Evolutionary conservation across 73 alveolate genomes (phyloP).

Genomic region (Paramecium octaurelia): DNA sequence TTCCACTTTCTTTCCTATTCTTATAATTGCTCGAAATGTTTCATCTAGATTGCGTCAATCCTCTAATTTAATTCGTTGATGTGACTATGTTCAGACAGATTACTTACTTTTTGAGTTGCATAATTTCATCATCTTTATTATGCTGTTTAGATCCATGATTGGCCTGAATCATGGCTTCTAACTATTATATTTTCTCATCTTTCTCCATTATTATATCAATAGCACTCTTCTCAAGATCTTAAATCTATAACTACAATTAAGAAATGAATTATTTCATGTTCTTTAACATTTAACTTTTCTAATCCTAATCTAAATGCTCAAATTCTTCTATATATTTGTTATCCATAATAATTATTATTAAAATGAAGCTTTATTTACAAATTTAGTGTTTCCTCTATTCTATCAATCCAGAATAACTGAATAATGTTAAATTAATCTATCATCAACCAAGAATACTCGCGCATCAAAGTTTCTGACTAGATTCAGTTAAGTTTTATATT

Average conservation of each 20-base stretch:
- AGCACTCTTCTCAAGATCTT: slow-evolving; percentile 18
- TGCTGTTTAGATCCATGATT: background rate
- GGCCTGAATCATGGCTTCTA: background rate
- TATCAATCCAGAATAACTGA: background rate
- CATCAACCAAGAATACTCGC: background rate
- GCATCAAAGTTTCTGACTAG: background rate
- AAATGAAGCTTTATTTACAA: background rate
- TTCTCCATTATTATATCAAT: slow-evolving; percentile 26
- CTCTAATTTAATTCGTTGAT: slow-evolving; percentile 23
- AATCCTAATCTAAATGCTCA: slow-evolving; percentile 12
- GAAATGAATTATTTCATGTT: slow-evolving; percentile 2
- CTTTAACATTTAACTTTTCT: background rate
- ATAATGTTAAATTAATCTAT: background rate
- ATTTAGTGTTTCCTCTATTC: background rate
- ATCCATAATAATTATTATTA: slow-evolving; percentile 6
- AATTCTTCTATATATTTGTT: slow-evolving; percentile 24
- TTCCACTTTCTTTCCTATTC: slow-evolving; percentile 9
- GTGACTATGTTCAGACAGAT: background rate
- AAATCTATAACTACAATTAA: background rate
- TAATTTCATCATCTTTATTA: slow-evolving; percentile 2
- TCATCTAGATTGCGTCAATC: background rate
- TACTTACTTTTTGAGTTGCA: background rate
- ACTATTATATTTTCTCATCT: slow-evolving; percentile 12
- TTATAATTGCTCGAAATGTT: slow-evolving; percentile 25
- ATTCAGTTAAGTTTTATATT: background rate